phyloP scores from a whole-genome alignment of 1,284 basidiomycete species.

The Ganoderma meredithae region DNA sequence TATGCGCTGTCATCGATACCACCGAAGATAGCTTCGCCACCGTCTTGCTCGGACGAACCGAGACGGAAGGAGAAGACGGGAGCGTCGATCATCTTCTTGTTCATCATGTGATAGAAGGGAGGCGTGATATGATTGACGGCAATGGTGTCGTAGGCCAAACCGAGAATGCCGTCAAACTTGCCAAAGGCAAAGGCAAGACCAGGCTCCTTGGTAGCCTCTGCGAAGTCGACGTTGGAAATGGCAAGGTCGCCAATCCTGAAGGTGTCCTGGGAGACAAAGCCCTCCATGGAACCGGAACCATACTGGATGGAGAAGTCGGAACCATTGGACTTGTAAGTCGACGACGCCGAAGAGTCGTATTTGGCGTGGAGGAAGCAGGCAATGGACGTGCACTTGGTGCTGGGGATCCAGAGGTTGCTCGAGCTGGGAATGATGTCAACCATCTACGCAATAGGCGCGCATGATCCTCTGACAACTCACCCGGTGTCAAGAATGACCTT shows the following conservation, averaged over 20 bases:
- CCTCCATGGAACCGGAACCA: conserved; percentile 97
- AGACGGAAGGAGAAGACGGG: conserved; percentile 97
- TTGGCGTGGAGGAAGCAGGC: conserved; percentile 98
- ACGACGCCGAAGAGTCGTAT: conserved; percentile 88
- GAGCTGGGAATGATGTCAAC: conserved; percentile 56
- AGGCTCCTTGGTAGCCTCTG: conserved; percentile 96
- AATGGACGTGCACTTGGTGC: conserved; percentile 89
- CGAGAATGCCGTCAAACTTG: conserved; percentile 97
- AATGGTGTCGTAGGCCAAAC: conserved; percentile 96
- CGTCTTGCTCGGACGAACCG: conserved; percentile 87
- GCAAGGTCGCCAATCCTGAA: conserved; percentile 87
- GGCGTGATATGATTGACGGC: conserved; percentile 94
- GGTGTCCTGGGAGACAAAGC: conserved; percentile 90
- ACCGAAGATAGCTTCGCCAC: conserved; percentile 94
- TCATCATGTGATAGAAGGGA: conserved; percentile 95
- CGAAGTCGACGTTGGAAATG: conserved; percentile 88
- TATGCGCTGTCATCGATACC: conserved; percentile 87
- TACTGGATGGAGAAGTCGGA: conserved; percentile 94
- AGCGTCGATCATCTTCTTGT: conserved; percentile 83
- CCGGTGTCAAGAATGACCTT: conserved; percentile 92
- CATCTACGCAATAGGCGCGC: conserved; percentile 12
- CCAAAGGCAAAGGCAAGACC: conserved; percentile 98
- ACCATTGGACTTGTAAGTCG: conserved; percentile 93
- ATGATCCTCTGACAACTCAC: conserved; percentile 45
- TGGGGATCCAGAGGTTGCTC: conserved; percentile 95